These are phyloP conservation scores for Trichoderma sp. DNA, from an alignment of 2,329 filamentous ascomycete species.

Conservation along the genomic window DNA sequence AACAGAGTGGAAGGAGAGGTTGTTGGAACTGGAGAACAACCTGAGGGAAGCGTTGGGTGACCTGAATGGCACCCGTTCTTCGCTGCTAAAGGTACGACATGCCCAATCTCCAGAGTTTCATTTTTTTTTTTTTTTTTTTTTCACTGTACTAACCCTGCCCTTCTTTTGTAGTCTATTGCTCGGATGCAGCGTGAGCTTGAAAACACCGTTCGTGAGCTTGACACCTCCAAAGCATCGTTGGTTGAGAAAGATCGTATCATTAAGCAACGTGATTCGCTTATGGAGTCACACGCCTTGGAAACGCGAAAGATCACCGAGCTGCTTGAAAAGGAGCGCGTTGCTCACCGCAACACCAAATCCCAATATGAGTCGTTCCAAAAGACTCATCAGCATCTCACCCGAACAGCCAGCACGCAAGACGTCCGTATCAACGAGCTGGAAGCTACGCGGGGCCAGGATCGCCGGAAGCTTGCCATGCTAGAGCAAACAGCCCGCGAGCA, in stretches of 20 bases:
- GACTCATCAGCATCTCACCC: conserved; percentile 82
- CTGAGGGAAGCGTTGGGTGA: conserved; percentile 86
- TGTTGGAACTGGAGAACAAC: conserved; percentile 87
- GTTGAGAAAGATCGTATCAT: conserved; percentile 91
- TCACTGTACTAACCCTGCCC: background rate
- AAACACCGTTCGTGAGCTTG: conserved; percentile 78
- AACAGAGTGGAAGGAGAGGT: conserved; percentile 84
- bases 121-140: too few relatives aligned
- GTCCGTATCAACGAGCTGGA: conserved; percentile 85
- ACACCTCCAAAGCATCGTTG: conserved; percentile 72
- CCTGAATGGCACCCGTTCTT: conserved; percentile 80
- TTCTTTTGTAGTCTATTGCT: conserved; percentile 64
- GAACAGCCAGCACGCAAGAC: conserved; percentile 83
- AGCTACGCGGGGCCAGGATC: conserved; percentile 73
- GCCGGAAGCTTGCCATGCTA: conserved; percentile 71
- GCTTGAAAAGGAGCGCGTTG: conserved; percentile 85
- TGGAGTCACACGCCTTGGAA: conserved; percentile 88
- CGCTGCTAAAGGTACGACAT: conserved; percentile 69
- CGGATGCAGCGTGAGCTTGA: conserved; percentile 89
- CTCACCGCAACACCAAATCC: conserved; percentile 81
- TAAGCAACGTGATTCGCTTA: conserved; percentile 81
- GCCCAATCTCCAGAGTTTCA: too few relatives aligned
- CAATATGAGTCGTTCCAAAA: conserved; percentile 87
- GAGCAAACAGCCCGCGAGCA: conserved; percentile 85
- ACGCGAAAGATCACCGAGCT: conserved; percentile 81